Conservation (phyloP, 2,329 filamentous ascomycete genomes). For the Coniosporium tulheliwenetii region DNA sequence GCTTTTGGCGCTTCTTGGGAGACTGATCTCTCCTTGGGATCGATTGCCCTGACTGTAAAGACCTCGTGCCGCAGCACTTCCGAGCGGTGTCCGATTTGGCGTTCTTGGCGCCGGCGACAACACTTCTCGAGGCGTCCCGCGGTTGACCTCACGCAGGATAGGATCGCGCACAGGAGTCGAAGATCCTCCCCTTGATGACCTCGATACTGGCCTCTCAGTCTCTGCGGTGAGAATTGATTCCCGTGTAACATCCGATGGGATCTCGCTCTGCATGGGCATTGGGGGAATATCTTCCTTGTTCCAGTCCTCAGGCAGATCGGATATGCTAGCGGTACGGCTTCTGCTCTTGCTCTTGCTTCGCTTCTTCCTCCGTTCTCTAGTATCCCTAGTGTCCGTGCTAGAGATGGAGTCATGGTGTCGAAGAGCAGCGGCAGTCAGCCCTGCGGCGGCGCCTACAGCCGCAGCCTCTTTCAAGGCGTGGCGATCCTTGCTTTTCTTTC, state of each 20-base stretch:
- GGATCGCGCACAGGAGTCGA: conserved; percentile 22
- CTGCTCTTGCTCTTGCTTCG: conserved; percentile 32
- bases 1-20: conserved; percentile 23
- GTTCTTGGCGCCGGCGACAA: conserved; percentile 45
- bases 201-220: conserved; percentile 56
- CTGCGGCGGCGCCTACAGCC: conserved; percentile 37
- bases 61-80: conserved; percentile 17
- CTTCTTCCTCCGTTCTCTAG: conserved; percentile 26
- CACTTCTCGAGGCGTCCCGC: conserved; percentile 36
- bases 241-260: conserved; percentile 75
- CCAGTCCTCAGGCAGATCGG: conserved; percentile 19
- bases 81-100: conserved; percentile 48
- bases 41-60: conserved; percentile 40
- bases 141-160: conserved; percentile 42
- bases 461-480: conserved; percentile 32
- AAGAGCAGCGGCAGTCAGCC: conserved; percentile 46
- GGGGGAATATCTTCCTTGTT: conserved; percentile 47
- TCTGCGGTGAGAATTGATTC: conserved; percentile 75
- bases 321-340: conserved; percentile 34
- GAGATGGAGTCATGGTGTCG: conserved; percentile 50
- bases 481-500: conserved; percentile 38
- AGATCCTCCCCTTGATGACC: conserved; percentile 40
- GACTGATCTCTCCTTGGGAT: conserved; percentile 34
- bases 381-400: conserved; percentile 32
- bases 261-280: conserved; percentile 77